Conservation (phyloP, 805 yeast genomes). For the Zygosaccharomyces bailii region DNA sequence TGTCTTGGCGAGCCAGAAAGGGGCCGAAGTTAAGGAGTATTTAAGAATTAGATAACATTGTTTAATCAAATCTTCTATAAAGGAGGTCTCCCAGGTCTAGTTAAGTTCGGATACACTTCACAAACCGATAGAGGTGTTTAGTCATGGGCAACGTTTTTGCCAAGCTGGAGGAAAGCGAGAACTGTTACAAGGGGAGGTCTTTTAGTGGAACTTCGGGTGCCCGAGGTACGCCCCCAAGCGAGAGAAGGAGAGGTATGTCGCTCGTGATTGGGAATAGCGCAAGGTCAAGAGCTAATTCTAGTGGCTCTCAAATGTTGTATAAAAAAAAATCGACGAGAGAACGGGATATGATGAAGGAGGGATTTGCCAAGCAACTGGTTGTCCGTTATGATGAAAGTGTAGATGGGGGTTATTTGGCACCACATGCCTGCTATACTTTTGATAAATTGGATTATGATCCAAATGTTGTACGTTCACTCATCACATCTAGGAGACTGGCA, state of each 20-base stretch:
- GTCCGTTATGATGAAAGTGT: conserved; percentile 67
- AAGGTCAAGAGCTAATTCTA: conserved; percentile 28
- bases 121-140: neutral
- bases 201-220: conserved; percentile 12
- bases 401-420: conserved; percentile 93
- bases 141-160: conserved; percentile 49
- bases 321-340: conserved; percentile 50
- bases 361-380: conserved; percentile 53
- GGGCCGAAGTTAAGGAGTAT: neutral
- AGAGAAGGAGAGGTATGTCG: conserved; percentile 13
- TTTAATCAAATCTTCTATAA: neutral
- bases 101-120: neutral
- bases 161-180: conserved; percentile 38
- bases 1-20: conserved; percentile 6
- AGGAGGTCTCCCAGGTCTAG: neutral
- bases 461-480: conserved; percentile 64
- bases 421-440: conserved; percentile 79
- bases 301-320: conserved; percentile 12
- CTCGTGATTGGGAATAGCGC: conserved; percentile 12
- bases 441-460: conserved; percentile 72
- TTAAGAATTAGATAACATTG: neutral
- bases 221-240: conserved; percentile 16
- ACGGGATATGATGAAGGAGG: conserved; percentile 49
- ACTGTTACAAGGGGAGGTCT: conserved; percentile 12
- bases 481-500: conserved; percentile 68